Evolutionary conservation across 192 early-diverging fungal species (phyloP).

Genomic region (Umbelopsis sp.): DNA sequence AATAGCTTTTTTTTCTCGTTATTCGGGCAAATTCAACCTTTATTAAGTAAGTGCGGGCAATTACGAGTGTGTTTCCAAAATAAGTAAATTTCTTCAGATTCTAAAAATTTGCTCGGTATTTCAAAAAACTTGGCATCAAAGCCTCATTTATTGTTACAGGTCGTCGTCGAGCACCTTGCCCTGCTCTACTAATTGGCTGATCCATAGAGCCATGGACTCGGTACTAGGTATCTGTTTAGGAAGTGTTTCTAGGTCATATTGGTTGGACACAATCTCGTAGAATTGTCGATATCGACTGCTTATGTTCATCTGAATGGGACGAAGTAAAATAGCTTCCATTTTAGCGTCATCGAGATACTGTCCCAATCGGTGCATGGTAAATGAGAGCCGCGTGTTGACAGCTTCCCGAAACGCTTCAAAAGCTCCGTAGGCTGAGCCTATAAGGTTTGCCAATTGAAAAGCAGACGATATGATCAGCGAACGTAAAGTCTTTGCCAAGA

Average conservation of each 20-base stretch:
- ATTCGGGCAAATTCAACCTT: not conserved
- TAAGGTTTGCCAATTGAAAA: conserved; percentile 19
- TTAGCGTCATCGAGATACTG: conserved; percentile 76
- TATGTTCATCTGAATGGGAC: conserved; percentile 54
- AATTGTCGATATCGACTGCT: conserved; percentile 25
- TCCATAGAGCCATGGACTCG: conserved; percentile 29
- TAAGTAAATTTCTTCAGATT: not conserved
- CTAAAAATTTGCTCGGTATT: not conserved
- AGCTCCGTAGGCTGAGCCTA: conserved; percentile 34
- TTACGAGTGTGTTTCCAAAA: not conserved
- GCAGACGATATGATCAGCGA: conserved; percentile 5
- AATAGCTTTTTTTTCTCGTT: not conserved
- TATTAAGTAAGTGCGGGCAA: not conserved
- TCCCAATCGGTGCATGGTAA: conserved; percentile 59
- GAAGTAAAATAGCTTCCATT: conserved; percentile 74
- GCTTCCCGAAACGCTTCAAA: conserved; percentile 58
- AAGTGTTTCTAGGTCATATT: conserved; percentile 22
- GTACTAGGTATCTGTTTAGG: not conserved
- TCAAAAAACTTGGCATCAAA: not conserved
- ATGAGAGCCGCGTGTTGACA: conserved; percentile 50
- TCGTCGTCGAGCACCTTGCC: conserved; percentile 1
- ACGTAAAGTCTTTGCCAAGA: not conserved
- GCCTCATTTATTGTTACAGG: not conserved
- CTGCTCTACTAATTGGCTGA: conserved; percentile 28
- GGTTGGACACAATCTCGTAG: conserved; percentile 16